Conservation (phyloP, 2,329 filamentous ascomycete species). For the Fusarium lateritium region DNA sequence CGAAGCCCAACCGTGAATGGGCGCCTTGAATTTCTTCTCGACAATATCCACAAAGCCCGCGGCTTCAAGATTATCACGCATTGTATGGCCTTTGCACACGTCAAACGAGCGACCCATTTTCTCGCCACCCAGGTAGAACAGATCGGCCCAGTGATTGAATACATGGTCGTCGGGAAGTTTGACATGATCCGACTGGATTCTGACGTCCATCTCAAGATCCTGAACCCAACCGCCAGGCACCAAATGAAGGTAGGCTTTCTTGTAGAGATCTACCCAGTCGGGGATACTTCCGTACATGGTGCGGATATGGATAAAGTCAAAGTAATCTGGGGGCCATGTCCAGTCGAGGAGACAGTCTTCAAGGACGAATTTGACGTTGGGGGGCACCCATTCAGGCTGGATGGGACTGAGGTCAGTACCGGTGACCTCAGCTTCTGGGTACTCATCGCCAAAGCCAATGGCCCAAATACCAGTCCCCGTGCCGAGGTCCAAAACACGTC, state of each 20-base stretch:
- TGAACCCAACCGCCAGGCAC: conserved; percentile 57
- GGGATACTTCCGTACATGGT: conserved; percentile 69
- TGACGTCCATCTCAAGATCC: conserved; percentile 48
- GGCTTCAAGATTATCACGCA: conserved; percentile 42
- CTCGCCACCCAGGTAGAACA: conserved; percentile 49
- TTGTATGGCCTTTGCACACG: conserved; percentile 33
- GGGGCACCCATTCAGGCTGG: conserved; percentile 51
- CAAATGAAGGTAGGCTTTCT: conserved; percentile 65
- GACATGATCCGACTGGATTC: conserved; percentile 33
- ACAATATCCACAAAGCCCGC: conserved; percentile 56
- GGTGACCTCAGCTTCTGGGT: conserved; percentile 49
- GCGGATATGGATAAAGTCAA: conserved; percentile 73
- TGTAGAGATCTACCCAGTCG: conserved; percentile 69
- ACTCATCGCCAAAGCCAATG: conserved; percentile 52
- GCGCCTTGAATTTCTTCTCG: conserved; percentile 55
- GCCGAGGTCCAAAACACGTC: conserved; percentile 63
- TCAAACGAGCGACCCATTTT: conserved; percentile 49
- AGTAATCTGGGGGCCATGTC: conserved; percentile 59
- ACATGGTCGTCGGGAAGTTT: conserved; percentile 37
- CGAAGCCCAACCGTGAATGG: conserved; percentile 61
- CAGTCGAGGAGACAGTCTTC: conserved; percentile 58
- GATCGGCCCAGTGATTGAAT: conserved; percentile 50
- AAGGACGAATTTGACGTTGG: conserved; percentile 54
- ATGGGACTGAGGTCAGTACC: conserved; percentile 56
- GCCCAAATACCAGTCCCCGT: conserved; percentile 73